Conservation (phyloP, 495 filamentous ascomycete species). For the Hypoxylon fragiforme region DNA sequence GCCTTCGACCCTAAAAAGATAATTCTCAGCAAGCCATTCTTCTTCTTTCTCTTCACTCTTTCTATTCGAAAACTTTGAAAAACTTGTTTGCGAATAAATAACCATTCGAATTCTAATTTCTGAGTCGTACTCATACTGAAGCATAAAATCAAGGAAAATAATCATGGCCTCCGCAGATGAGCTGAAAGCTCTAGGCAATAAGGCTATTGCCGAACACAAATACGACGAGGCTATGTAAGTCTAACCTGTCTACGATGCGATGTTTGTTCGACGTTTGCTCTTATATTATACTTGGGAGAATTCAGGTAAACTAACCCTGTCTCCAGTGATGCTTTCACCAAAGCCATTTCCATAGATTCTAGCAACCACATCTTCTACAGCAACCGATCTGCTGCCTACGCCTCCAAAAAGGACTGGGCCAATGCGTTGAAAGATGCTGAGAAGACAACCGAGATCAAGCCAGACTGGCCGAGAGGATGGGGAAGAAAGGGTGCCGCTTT, state of each 20-base stretch:
- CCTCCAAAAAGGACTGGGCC: conserved; percentile 84
- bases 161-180: conserved; percentile 57
- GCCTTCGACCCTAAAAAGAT: conserved; percentile 33
- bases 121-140: too few relatives aligned
- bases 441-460: conserved; percentile 90
- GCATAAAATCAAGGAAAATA: too few relatives aligned
- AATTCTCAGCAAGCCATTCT: background rate
- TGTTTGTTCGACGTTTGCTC: too few relatives aligned
- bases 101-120: too few relatives aligned
- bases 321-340: conserved; percentile 84
- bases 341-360: conserved; percentile 89
- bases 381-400: conserved; percentile 94
- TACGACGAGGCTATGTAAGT: conserved; percentile 94
- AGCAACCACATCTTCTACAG: conserved; percentile 95
- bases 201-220: conserved; percentile 94
- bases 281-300: background rate
- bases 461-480: conserved; percentile 98
- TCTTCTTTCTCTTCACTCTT: background rate
- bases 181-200: conserved; percentile 96
- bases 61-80: background rate
- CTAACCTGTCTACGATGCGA: too few relatives aligned
- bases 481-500: conserved; percentile 87
- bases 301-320: conserved; percentile 16
- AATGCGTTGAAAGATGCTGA: conserved; percentile 85
- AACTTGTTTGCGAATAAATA: background rate